phyloP scores from a whole-genome alignment of 371 early-diverging fungal species.

The Lichtheimia hyalospora region DNA sequence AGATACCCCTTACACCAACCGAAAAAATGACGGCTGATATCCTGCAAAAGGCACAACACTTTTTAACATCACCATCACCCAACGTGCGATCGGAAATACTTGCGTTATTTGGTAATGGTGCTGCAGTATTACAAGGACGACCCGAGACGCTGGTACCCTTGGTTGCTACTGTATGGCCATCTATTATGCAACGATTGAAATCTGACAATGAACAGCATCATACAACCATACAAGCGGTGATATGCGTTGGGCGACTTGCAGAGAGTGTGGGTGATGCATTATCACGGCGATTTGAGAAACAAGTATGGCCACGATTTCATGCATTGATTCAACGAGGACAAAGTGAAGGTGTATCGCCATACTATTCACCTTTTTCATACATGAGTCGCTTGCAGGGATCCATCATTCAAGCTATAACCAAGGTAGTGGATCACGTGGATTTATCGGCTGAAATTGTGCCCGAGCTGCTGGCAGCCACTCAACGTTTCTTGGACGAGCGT shows the following conservation, averaged over 20 bases:
- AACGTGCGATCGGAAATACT: slow-evolving; percentile 51
- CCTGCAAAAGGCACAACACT: slow-evolving; percentile 46
- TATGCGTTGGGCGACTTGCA: slow-evolving; percentile 32
- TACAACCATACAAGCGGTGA: slow-evolving; percentile 51
- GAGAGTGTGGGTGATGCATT: slow-evolving; percentile 48
- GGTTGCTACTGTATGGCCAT: slow-evolving; percentile 58
- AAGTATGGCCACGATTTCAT: slow-evolving; percentile 53
- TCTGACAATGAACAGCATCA: slow-evolving; percentile 43
- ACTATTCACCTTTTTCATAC: slow-evolving; percentile 38
- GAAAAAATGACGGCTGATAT: slow-evolving; percentile 39
- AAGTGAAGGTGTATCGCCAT: not conserved
- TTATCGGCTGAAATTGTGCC: slow-evolving; percentile 19
- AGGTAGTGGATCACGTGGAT: slow-evolving; percentile 23
- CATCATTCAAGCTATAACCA: slow-evolving; percentile 30
- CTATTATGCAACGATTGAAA: slow-evolving; percentile 42
- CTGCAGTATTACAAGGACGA: slow-evolving; percentile 28
- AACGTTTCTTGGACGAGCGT: slow-evolving; percentile 24
- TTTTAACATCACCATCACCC: slow-evolving; percentile 52
- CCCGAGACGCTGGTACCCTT: slow-evolving; percentile 45
- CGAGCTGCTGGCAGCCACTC: slow-evolving; percentile 29
- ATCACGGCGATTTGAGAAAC: slow-evolving; percentile 40
- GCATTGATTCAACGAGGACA: slow-evolving; percentile 21
- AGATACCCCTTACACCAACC: slow-evolving; percentile 27
- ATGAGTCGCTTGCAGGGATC: slow-evolving; percentile 32
- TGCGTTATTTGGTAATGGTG: slow-evolving; percentile 33